Evolutionary conservation across 2,329 filamentous ascomycete species (phyloP), one percentile per base, ranked within the genome.

Genomic region (Aspergillus pseudoterreus): DNA sequence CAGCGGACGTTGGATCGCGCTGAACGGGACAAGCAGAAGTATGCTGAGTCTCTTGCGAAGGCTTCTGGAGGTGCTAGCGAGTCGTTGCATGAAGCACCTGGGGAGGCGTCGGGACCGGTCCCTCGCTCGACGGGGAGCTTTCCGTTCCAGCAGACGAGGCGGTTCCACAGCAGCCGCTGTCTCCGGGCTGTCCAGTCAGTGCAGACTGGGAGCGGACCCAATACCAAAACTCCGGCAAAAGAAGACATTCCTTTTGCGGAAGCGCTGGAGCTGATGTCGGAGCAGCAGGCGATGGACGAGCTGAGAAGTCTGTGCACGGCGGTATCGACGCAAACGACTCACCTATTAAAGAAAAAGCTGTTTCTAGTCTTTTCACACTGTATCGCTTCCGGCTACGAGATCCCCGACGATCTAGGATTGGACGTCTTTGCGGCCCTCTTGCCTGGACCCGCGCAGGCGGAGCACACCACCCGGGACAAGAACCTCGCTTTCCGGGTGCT

Each of bases 1-100:
- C 71, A 74, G 43, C 77, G 70, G 41, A 69, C 74, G 12, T 46
- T 81, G 54, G 70, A 73, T 56, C 70, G 65, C 45, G 63, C 66
- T 50, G 64, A 71, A 54, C 66, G 69, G 43, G 65, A 72, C 55
- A 66, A 70, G 54, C 64, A 68, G 51, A 70, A 59, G 30, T 62
- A 69, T 14, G 64, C 68, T 42, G 63, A 63, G 12, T 41, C 48
- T 48, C 38, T 50, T 30, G 47, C 62, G 14, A 61, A 53, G 24
- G 60, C 59, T 44, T 43, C 48, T 33, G 47, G 57, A 50, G 60
- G 61, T 57, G 65, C 62, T 59, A 47, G 51, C 48, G 56, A 51
- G n/a, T 22, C 55, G 35, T 49, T 59, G 52, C 51, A 54, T 32
- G 48, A 59, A 52, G 50, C 55, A 24, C 63, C 61, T 58, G 62